Conservation (phyloP, 2,329 filamentous ascomycete genomes). For the Clonostachys rhizophaga region DNA sequence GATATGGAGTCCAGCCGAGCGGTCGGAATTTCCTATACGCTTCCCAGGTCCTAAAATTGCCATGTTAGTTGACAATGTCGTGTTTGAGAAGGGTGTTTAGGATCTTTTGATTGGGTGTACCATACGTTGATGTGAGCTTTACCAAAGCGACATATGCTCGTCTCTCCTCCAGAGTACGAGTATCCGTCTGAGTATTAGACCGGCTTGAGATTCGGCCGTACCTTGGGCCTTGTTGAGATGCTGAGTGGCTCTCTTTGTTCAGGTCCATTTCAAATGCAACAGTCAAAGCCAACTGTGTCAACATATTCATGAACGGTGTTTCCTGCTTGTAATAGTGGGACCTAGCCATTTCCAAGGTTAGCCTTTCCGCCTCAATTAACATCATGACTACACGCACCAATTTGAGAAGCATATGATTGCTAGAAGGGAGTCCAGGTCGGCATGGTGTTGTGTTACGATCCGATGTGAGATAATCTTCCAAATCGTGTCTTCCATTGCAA, state of each 20-base stretch:
- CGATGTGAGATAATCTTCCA: conserved; percentile 15
- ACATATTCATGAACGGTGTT: conserved; percentile 29
- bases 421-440: conserved; percentile 17
- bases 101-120: no score
- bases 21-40: no score
- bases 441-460: conserved; percentile 13
- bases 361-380: conserved; percentile 6
- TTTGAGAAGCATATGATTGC: conserved; percentile 17
- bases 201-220: no score
- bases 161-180: no score
- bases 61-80: no score
- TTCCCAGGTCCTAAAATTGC: no score
- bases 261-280: conserved; percentile 32
- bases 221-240: background rate
- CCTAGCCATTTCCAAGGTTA: background rate
- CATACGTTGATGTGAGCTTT: no score
- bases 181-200: no score
- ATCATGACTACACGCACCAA: conserved; percentile 11
- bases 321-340: conserved; percentile 12
- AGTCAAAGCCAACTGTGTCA: conserved; percentile 26
- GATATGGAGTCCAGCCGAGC: no score
- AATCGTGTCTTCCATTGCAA: conserved; percentile 12
- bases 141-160: no score
- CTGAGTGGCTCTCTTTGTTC: conserved; percentile 3
- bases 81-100: no score